phyloP scores from a whole-genome alignment of 495 filamentous ascomycete genomes.

The Neurospora tetrasperma region DNA sequence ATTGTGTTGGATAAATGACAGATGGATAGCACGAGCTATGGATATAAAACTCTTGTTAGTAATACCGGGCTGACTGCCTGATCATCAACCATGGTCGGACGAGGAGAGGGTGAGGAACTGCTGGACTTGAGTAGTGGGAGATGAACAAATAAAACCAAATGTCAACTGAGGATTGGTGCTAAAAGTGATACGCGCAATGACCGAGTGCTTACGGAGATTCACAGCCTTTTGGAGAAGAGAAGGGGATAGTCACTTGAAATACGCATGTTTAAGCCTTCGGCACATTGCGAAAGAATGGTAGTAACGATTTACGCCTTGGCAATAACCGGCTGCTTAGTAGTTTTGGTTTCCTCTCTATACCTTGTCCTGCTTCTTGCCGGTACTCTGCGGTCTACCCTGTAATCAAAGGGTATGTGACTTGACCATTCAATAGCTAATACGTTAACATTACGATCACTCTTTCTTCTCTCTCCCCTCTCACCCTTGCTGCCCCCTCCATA shows the following conservation, averaged over 20 bases:
- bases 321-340: neutral
- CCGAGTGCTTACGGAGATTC: neutral
- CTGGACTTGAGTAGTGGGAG: neutral
- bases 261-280: neutral
- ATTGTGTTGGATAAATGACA: neutral
- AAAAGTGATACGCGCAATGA: neutral
- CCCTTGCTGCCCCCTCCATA: conserved; percentile 16
- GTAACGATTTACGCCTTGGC: neutral
- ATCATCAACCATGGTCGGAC: neutral
- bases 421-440: neutral
- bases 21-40: neutral
- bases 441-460: neutral
- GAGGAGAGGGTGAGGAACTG: neutral
- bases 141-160: neutral
- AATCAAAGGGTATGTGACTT: neutral
- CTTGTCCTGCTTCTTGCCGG: neutral
- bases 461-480: neutral
- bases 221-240: neutral
- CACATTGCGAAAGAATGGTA: neutral
- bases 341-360: neutral
- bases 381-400: neutral
- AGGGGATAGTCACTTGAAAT: neutral
- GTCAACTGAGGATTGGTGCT: neutral
- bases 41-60: neutral
- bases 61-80: neutral